phyloP scores from a whole-genome alignment of 2,329 filamentous ascomycete genomes.

The Pseudogymnoascus sp. region DNA sequence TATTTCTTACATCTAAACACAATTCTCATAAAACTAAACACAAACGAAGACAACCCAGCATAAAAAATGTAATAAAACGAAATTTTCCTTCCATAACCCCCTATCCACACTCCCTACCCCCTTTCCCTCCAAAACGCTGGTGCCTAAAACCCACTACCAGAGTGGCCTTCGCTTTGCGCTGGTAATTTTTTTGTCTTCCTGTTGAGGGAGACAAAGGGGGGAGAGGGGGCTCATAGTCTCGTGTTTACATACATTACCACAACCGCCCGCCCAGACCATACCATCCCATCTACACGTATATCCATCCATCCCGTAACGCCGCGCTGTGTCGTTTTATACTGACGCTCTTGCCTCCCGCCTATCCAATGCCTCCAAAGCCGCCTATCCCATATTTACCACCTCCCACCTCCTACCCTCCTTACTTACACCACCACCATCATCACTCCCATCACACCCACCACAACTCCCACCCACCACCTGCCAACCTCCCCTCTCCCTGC shows the following conservation, averaged over 20 bases:
- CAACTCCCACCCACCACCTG: slow-evolving; percentile 5
- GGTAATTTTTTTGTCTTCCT: not conserved
- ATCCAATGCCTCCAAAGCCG: too few species aligned
- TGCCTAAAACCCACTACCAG: not conserved
- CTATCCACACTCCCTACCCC: not conserved
- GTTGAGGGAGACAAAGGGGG: too few species aligned
- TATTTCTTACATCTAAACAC: not conserved
- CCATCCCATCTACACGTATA: not conserved
- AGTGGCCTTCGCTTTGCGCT: not conserved
- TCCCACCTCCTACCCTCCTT: too few species aligned
- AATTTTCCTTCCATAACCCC: not conserved
- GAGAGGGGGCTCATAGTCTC: not conserved
- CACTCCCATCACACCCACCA: slow-evolving; percentile 15
- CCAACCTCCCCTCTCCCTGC: not conserved
- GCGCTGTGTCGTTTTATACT: not conserved
- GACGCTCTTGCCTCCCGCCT: not conserved
- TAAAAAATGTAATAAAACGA: too few species aligned
- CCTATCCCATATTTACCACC: not conserved
- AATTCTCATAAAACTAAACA: not conserved
- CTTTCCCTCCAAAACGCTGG: too few species aligned
- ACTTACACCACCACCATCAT: not conserved
- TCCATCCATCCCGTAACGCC: not conserved
- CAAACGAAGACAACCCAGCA: too few species aligned
- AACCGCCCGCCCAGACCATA: too few species aligned
- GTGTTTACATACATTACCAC: not conserved